Evolutionary conservation across 306 rosid genomes (phyloP), one percentile per base, ranked within the genome.

Genomic region (Sicyos edulis): DNA sequence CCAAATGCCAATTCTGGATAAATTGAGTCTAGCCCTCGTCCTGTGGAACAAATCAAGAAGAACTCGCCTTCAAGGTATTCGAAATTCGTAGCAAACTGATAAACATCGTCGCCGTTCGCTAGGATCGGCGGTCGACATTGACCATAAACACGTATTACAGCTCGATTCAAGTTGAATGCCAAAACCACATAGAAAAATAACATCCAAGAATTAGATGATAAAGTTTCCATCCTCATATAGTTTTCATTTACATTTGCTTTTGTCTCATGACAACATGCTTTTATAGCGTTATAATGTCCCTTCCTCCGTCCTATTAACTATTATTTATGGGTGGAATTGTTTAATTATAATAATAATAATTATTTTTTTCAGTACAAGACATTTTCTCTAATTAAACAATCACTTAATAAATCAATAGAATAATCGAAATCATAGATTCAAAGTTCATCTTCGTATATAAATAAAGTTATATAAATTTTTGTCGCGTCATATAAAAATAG

Each of bases 1-100:
- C 77, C 84, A 8, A n/a, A 1, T 11, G 78, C 14, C 10, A 63
- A 51, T 19, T 4, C 2, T 40, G 78, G 78, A 61, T 52, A 5
- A 17, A 74, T 32, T 52, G 49, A 40, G 42, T 74, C 78, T 0
- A 74, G 10, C 7, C 78, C 78, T 10, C 5, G n/a, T 0, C 78
- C 78, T 12, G 51, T 52, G 11, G 72, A 53, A 11, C 63, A 12
- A 12, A 7, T 0, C 53, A 74, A 14, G 40, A 10, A 74, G 15
- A 62, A 50, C 34, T 74, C 78, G 0, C 61, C 62, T 40, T 74
- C 72, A 3, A 62, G 17, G 61, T 47, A 63, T 10, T 62, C 63
- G 12, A 74, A 52, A 20, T 74, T 74, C 20, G 21, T 0, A 19
- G 72, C 72, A n/a, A 74, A 29, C 34, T 3, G 6, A 11, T 62